Conservation (phyloP, 805 yeast species). For the Starmerella scarabaei region DNA sequence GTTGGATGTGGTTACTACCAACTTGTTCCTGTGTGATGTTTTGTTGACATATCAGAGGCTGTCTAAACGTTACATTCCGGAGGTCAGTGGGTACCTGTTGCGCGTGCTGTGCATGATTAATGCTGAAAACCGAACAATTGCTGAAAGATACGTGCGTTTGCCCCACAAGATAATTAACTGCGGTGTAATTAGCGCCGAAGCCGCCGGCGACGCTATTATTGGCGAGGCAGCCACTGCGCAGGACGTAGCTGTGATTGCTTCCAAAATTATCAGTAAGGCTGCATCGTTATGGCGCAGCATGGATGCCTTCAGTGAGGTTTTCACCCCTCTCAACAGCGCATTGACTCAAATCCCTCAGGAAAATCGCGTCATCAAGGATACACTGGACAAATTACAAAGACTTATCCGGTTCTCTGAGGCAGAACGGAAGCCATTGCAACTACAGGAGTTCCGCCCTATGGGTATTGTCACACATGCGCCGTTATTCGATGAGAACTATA, state of each 20-base stretch:
- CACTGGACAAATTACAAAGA: constrained; percentile 26
- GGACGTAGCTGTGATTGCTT: constrained; percentile 11
- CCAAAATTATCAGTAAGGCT: constrained; percentile 12
- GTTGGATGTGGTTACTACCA: constrained; percentile 39
- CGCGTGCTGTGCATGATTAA: constrained; percentile 8
- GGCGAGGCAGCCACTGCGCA: background rate
- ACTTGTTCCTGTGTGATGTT: constrained; percentile 53
- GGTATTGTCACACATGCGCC: constrained; percentile 81
- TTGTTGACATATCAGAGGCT: constrained; percentile 61
- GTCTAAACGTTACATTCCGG: constrained; percentile 75
- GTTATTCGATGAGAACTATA: constrained; percentile 87
- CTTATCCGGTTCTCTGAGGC: constrained; percentile 33
- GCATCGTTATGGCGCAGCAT: constrained; percentile 25
- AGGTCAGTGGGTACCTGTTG: constrained; percentile 43
- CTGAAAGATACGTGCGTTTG: constrained; percentile 10
- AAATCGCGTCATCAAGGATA: constrained; percentile 23
- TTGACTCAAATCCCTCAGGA: constrained; percentile 23
- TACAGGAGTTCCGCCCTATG: constrained; percentile 74
- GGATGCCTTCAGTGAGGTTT: constrained; percentile 23
- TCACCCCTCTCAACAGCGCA: constrained; percentile 17
- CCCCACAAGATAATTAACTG: background rate
- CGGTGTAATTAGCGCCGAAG: background rate
- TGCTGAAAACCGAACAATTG: background rate
- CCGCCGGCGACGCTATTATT: background rate
- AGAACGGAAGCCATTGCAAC: constrained; percentile 54